Base-by-base conservation (phyloP, 306 rosid species). In the Aeschynomene evenia region DNA sequence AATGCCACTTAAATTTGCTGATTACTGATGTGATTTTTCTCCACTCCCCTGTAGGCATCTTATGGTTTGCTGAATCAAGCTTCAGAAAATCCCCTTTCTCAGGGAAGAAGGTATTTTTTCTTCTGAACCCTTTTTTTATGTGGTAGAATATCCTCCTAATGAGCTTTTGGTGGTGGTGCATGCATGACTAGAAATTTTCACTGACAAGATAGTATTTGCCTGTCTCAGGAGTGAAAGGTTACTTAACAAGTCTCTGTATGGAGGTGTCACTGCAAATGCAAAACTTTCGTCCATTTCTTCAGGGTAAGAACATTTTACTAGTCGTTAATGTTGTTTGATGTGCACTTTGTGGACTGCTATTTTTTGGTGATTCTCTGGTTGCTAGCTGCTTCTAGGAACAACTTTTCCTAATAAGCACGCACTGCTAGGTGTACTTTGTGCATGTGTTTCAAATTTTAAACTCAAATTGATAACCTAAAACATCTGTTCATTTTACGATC, bases 61-160 rank as follows among this genome's bases (percentile, higher is more conserved):
- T 71, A 65, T 60, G 83, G 74, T 53, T 60, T 69, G 29, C 31
- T 60, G 24, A 85, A 63, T 71, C 82, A 82, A 81, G 74, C 84
- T 49, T 67, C 87, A 26, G 64, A 63, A 57, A 81, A 75, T 60
- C 81, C 65, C 58, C 68, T 48, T 66, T 77, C 86, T 52, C 82
- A 71, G 75, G 64, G 70, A 70, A 76, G 66, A 82, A 86, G 96
- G 98, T 90, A 85, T 52, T 54, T 71, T 75, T 56, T 66, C 42
- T 67, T 80, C 49, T 26, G n/a, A 59, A n/a, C 16, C 56, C 19
- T 4, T 12, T 39, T 26, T 23, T 15, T 45, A 37, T 15, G 40
- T 7, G 33, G 29, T 68, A 28, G 33, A 45, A 39, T 33, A 50
- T 50, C 55, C 68, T 51, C 14, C 18, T 14, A 22, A 10, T 56